Evolutionary conservation across 305 asterid species (phyloP), one percentile per base, ranked within the genome.

Genomic region (Plantago lanceolata): DNA sequence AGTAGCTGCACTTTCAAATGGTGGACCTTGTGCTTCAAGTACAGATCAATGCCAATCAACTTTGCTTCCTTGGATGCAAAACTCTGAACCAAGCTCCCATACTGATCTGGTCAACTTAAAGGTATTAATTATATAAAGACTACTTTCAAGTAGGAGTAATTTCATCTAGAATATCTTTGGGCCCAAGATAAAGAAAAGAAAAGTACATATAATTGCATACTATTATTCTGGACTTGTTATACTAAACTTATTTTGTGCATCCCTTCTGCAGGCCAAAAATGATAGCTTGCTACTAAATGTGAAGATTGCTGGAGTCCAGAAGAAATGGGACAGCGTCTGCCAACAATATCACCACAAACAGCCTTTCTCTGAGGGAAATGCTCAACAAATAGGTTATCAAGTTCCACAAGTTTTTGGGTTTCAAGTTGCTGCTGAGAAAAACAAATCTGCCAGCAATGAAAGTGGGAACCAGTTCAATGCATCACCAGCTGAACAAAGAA

Each of bases 251-350:
- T 29, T 64, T 15, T 65, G 50, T 65, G 43, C 58, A 6, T 68
- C 63, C 77, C 66, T 84, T 78, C 85, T 76, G 89, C 98, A 91
- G 98, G 90, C 84, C 78, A 81, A 74, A 83, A 89, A 91, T 51
- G 94, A 85, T 73, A 70, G 75, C 33, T 44, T 78, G 81, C 68
- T 82, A 62, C 61, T 75, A 74, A 75, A 71, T 29, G 76, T 84
- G 16, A 85, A 81, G 73, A 64, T 77, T 48, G 67, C 55, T 17
- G 86, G 71, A 19, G 61, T 85, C 57, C 85, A 81, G 64, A 84
- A 72, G 76, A 90, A 88, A 74, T 82, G 95, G 95, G 90, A 90
- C 44, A n/a, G 52, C 35, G 75, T 81, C 44, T 88, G 90, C 66
- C 85, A 76, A 70, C 82, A 72, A 13, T 81, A 71, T 69, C 90